Conservation (phyloP, 2,329 filamentous ascomycete species). For the Akanthomyces lecanii region DNA sequence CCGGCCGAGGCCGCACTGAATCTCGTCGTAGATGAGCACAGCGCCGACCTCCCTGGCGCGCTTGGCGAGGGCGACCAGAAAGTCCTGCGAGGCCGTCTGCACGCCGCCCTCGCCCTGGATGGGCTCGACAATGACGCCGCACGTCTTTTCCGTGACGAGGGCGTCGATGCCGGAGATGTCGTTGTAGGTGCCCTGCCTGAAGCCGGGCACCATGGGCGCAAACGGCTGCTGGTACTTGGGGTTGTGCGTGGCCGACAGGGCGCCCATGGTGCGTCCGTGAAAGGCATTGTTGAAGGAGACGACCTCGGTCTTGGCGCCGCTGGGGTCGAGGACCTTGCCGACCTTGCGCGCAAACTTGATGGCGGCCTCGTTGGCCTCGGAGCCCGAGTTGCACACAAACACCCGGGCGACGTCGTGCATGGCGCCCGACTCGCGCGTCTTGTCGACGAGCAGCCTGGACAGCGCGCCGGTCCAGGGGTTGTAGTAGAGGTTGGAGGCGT, state of each 20-base stretch:
- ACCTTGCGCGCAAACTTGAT: conserved; percentile 96
- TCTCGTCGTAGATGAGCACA: conserved; percentile 91
- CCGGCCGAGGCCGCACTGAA: conserved; percentile 86
- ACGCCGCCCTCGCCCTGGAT: conserved; percentile 97
- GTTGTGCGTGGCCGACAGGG: conserved; percentile 92
- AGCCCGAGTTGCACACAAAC: conserved; percentile 94
- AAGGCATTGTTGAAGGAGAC: conserved; percentile 91
- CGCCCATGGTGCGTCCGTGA: conserved; percentile 95
- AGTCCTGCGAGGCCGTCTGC: conserved; percentile 75
- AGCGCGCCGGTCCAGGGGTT: conserved; percentile 92
- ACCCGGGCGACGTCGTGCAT: conserved; percentile 78
- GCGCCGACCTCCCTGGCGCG: conserved; percentile 84
- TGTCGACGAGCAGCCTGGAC: conserved; percentile 77
- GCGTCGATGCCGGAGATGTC: conserved; percentile 67
- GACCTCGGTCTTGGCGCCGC: conserved; percentile 72
- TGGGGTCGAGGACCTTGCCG: conserved; percentile 69
- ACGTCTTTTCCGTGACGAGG: conserved; percentile 79
- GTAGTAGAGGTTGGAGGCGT: conserved; percentile 95
- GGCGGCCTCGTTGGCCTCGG: conserved; percentile 95
- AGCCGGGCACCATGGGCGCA: conserved; percentile 90
- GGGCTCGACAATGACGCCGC: conserved; percentile 92
- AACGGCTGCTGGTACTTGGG: conserved; percentile 97
- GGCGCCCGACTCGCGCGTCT: conserved; percentile 71
- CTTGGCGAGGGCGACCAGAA: conserved; percentile 76
- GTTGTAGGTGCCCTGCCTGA: conserved; percentile 82